Evolutionary conservation across 805 yeast species (phyloP).

Genomic region (Candida sonorensis): DNA sequence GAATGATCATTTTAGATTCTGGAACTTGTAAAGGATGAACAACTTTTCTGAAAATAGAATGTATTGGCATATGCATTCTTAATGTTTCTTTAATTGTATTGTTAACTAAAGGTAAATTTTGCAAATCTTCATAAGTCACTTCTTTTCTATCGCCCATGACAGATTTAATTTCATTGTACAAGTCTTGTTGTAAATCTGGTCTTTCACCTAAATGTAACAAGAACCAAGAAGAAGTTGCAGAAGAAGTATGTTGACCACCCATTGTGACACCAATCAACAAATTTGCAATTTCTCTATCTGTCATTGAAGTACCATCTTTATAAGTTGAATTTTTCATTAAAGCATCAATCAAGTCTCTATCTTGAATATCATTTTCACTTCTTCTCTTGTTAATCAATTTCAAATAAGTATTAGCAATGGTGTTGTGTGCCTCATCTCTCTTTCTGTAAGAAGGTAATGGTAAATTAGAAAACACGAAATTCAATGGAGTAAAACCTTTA

Average conservation of each 20-base stretch:
- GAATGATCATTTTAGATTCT: conserved; percentile 71
- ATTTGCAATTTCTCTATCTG: conserved; percentile 92
- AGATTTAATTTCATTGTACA: conserved; percentile 64
- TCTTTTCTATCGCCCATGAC: conserved; percentile 53
- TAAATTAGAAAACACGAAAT: conserved; percentile 90
- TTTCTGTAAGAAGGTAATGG: conserved; percentile 71
- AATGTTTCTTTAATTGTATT: conserved; percentile 87
- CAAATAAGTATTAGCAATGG: conserved; percentile 76
- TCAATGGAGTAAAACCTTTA: conserved; percentile 93
- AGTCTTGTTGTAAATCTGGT: conserved; percentile 78
- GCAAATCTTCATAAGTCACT: conserved; percentile 75
- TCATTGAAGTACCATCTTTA: conserved; percentile 91
- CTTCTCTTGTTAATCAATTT: conserved; percentile 72
- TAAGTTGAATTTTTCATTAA: conserved; percentile 77
- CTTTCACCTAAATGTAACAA: conserved; percentile 83
- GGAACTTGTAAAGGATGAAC: conserved; percentile 73
- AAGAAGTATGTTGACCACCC: conserved; percentile 99
- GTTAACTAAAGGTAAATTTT: conserved; percentile 73
- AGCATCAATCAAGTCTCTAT: conserved; percentile 85
- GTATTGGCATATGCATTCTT: conserved; percentile 94
- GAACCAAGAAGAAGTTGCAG: conserved; percentile 94
- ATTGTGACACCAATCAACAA: conserved; percentile 89
- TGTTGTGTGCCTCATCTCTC: conserved; percentile 84
- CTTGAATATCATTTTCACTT: conserved; percentile 64
- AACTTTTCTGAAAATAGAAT: conserved; percentile 92